phyloP scores from a whole-genome alignment of 345 rosid species.

The Eucalyptus coolabah region DNA sequence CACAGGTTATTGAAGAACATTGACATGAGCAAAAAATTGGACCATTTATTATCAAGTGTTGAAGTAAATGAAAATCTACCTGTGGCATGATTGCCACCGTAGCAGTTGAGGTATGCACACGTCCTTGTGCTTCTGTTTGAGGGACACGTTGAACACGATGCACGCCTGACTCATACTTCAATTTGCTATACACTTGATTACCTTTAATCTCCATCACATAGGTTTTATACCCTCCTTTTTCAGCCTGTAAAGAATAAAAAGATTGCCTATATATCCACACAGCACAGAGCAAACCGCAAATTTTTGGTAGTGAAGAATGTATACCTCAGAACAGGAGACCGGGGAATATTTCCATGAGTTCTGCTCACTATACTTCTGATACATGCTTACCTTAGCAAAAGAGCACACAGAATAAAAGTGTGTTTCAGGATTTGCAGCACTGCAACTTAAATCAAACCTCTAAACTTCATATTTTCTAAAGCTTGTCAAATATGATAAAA shows the following conservation, averaged over 20 bases:
- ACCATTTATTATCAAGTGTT: background rate
- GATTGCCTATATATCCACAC: background rate
- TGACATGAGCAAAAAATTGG: background rate
- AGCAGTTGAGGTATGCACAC: constrained; percentile 96
- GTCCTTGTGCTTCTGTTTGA: constrained; percentile 92
- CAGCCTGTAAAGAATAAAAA: constrained; percentile 44
- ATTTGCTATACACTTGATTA: constrained; percentile 79
- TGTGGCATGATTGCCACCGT: constrained; percentile 99
- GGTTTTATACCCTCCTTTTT: constrained; percentile 91
- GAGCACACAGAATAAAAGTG: background rate
- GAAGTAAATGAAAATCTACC: constrained; percentile 18
- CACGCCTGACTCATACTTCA: constrained; percentile 92
- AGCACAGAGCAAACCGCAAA: background rate
- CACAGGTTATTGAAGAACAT: background rate
- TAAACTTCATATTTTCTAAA: background rate
- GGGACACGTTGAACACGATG: constrained; percentile 97
- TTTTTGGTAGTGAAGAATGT: background rate
- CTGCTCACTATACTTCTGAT: constrained; percentile 75
- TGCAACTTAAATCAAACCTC: background rate
- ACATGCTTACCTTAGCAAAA: constrained; percentile 62
- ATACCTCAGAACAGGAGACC: constrained; percentile 80
- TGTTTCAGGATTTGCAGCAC: background rate
- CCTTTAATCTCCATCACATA: constrained; percentile 91
- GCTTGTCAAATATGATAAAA: background rate
- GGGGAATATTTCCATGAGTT: constrained; percentile 62